Evolutionary conservation across 225 moss, liverwort and hornwort species (phyloP), one percentile per base, ranked within the genome.

Genomic region (Neckera pumila): DNA sequence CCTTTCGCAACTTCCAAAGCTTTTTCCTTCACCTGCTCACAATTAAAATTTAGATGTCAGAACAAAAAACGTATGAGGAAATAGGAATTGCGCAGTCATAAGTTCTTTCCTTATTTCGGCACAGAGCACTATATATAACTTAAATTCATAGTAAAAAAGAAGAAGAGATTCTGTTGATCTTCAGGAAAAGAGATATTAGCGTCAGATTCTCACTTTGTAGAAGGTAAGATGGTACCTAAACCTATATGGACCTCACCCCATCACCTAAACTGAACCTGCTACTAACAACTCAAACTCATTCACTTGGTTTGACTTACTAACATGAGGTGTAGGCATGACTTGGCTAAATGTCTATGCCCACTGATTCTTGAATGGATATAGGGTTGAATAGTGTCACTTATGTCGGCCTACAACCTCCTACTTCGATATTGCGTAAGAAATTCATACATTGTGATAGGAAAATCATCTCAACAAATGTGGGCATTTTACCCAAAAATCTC

Each of bases 11-110:
- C 33, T 74, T 96, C 96, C 64, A 85, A 47, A 49, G 96, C 96
- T 81, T 89, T 90, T 80, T 89, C 89, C 86, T 96, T 97, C 64
- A 98, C 96, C 98, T 97, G 92, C 61, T 80, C 87, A 90, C 51
- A 85, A 88, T 47, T 42, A 23, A 45, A 27, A 84, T 40, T 84
- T 17, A 43, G 15, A 64, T 28, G 33, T 71, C 90, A 92, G 59
- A 54, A 26, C 71, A 36, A 40, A 88, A 57, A 49, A 51, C 21
- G 31, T 62, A 58, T 1, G 22, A 83, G 18, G 58, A 75, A 62
- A 36, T 38, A 38, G 40, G 15, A n/a, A 56, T 53, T 23, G 62
- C 17, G 8, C 26, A 77, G 42, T 20, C 40, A 56, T 69, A 30
- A 38, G 51, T 57, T 49, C 21, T 84, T 21, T 23, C 12, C 81